Evolutionary conservation across 192 early-diverging fungal genomes (phyloP), one percentile per base, ranked within the genome.

Genomic region (Podila epicladia): DNA sequence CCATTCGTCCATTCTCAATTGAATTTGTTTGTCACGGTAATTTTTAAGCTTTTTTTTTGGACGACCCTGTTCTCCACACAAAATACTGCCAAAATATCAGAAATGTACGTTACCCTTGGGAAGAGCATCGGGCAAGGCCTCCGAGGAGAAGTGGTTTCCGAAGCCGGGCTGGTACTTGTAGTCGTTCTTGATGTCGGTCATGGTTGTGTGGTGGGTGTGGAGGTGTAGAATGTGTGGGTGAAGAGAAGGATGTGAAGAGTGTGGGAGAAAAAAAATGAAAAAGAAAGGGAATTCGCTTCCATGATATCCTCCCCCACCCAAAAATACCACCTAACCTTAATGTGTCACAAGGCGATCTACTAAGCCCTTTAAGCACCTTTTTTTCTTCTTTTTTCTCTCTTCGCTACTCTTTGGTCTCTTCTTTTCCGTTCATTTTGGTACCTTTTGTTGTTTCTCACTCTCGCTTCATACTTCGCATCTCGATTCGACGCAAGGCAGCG

Each of bases 91-190:
- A 64, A 7, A 8, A 60, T 41, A 29, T n/a, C 20, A 28, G 11
- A 35, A 0, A 61, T 66, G 3, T 32, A 17, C 68, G 69, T 55
- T 82, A 93, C 92, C 91, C 32, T 91, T 89, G 8, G 97, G 97
- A 20, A 98, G 92, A 37, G 96, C 92, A 51, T 89, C 93, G 32
- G 83, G 70, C 8, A 97, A 86, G 8, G 95, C 94, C 85, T 97
- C 95, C 17, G 92, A 91, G 45, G 90, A 87, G 66, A 97, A 95
- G 79, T 93, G 89, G 86, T 97, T 98, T 35, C 95, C 95, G 65
- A 97, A 98, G 12, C 97, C 97, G 26, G 85, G 71, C 45, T 91
- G 85, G 83, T 98, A 97, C 58, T 76, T 55, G 79, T 90, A 89
- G 57, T 72, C 62, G 68, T 83, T 75, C 72, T 64, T 63, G 65